A percentile compares a stretch with the other conserved stretches of the same genome.
These are phyloP conservation scores for Lecanosticta acicola DNA, from an alignment of 2,329 filamentous ascomycete genomes.

Conservation along the genomic window DNA sequence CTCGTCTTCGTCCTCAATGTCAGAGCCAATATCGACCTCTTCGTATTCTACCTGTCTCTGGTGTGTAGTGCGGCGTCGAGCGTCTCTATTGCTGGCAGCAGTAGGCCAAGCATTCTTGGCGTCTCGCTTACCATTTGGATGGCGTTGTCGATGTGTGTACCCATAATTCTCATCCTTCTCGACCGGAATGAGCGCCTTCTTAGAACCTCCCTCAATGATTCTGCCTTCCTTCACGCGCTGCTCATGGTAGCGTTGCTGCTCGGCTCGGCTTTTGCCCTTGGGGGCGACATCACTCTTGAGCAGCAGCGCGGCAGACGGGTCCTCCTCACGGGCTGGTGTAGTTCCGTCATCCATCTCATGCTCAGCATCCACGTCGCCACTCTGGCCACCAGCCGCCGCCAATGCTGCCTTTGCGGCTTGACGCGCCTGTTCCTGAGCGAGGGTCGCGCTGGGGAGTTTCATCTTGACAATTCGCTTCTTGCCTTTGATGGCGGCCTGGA, in stretches of 20 bases:
- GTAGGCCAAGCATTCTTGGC: slow-evolving; percentile 11
- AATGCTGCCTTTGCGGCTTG: slow-evolving; percentile 28
- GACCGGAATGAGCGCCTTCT: slow-evolving; percentile 29
- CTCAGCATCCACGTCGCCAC: slow-evolving; percentile 28
- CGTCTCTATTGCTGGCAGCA: slow-evolving; percentile 16
- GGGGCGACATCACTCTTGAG: slow-evolving; percentile 32
- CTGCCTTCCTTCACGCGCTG: slow-evolving; percentile 28
- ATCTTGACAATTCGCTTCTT: slow-evolving; percentile 43
- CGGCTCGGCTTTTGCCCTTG: slow-evolving; percentile 25
- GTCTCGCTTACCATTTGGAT: slow-evolving; percentile 24
- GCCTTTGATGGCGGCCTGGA: slow-evolving; percentile 42
- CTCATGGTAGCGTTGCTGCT: slow-evolving; percentile 37
- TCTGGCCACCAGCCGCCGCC: slow-evolving; percentile 11
- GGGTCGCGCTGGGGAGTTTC: slow-evolving; percentile 31
- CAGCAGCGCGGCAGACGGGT: slow-evolving; percentile 16
- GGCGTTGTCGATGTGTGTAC: slow-evolving; percentile 30
- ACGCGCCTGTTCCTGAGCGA: slow-evolving; percentile 34
- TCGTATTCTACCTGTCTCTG: slow-evolving; percentile 33
- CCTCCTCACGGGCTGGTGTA: slow-evolving; percentile 16
- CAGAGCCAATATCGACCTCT: slow-evolving; percentile 43
- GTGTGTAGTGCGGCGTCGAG: slow-evolving; percentile 9
- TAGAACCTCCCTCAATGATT: slow-evolving; percentile 27
- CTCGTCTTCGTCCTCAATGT: slow-evolving; percentile 37
- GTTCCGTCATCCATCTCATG: slow-evolving; percentile 23
- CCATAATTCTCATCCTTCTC: slow-evolving; percentile 32